phyloP scores from a whole-genome alignment of 495 filamentous ascomycete genomes.

The Glarea lozoyensis region DNA sequence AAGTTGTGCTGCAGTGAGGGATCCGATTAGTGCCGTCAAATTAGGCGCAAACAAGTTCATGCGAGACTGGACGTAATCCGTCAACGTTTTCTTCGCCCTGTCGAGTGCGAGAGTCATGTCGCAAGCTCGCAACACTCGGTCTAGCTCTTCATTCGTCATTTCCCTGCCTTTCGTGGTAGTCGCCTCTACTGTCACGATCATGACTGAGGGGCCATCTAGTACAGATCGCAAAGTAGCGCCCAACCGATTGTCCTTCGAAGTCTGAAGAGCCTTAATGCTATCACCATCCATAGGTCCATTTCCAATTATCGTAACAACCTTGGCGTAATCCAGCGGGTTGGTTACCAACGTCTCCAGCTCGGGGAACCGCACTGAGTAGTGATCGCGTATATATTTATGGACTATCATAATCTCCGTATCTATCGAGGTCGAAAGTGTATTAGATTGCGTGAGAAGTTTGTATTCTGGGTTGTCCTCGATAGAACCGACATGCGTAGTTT shows the following conservation, averaged over 20 bases:
- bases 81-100: conserved; percentile 76
- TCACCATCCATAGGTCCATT: conserved; percentile 85
- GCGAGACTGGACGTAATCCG: conserved; percentile 92
- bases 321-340: conserved; percentile 90
- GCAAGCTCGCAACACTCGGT: conserved; percentile 68
- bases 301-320: conserved; percentile 84
- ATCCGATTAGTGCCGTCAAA: conserved; percentile 83
- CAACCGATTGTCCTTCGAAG: conserved; percentile 66
- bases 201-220: conserved; percentile 79
- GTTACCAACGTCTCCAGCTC: conserved; percentile 92
- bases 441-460: conserved; percentile 71
- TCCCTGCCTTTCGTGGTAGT: conserved; percentile 76
- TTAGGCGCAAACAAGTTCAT: conserved; percentile 97
- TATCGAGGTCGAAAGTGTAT: conserved; percentile 78
- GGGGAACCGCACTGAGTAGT: conserved; percentile 89
- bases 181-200: conserved; percentile 95
- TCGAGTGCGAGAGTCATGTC: conserved; percentile 82
- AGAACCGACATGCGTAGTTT: conserved; percentile 54
- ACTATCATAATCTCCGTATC: conserved; percentile 87
- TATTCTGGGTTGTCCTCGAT: conserved; percentile 85
- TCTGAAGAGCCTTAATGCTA: conserved; percentile 64
- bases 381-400: conserved; percentile 91
- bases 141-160: conserved; percentile 65
- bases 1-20: conserved; percentile 91
- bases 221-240: conserved; percentile 66